A percentile compares a stretch with the other conserved stretches of the same genome.
phyloP scores from a whole-genome alignment of 2,329 filamentous ascomycete genomes.

The Botrytis galanthina region DNA sequence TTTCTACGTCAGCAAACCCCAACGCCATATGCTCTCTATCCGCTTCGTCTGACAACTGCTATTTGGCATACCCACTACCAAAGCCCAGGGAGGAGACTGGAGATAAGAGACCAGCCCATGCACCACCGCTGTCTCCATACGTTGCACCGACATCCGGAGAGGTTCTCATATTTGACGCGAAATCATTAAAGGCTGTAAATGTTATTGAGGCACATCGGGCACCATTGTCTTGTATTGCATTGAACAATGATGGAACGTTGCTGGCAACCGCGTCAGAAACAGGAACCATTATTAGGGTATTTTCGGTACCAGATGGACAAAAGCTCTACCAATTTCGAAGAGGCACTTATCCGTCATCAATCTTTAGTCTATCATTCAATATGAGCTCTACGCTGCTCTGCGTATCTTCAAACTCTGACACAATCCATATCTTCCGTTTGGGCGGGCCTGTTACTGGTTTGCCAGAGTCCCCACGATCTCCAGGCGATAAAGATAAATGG shows the following conservation, averaged over 20 bases:
- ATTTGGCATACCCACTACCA: constrained; percentile 88
- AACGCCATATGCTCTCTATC: constrained; percentile 89
- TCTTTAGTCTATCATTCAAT: constrained; percentile 99
- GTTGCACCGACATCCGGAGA: constrained; percentile 85
- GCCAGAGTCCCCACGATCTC: constrained; percentile 38
- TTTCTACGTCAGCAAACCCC: constrained; percentile 91
- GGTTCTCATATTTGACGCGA: constrained; percentile 87
- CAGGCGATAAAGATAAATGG: constrained; percentile 32
- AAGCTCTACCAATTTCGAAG: constrained; percentile 96
- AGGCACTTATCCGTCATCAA: constrained; percentile 91
- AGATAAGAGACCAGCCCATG: constrained; percentile 68
- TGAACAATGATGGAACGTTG: constrained; percentile 89
- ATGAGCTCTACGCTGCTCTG: constrained; percentile 88
- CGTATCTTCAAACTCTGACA: constrained; percentile 94
- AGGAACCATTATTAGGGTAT: constrained; percentile 94
- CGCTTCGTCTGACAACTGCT: constrained; percentile 93
- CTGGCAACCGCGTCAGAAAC: constrained; percentile 96
- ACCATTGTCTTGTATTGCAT: constrained; percentile 81
- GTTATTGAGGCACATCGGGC: constrained; percentile 94
- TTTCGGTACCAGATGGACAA: constrained; percentile 83
- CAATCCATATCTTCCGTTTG: constrained; percentile 92
- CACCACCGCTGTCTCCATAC: constrained; percentile 75
- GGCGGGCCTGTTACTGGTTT: constrained; percentile 45
- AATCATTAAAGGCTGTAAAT: constrained; percentile 87
- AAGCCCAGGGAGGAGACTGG: constrained; percentile 62